Conservation (phyloP, 495 filamentous ascomycete species). For the Tirmania nivea region DNA sequence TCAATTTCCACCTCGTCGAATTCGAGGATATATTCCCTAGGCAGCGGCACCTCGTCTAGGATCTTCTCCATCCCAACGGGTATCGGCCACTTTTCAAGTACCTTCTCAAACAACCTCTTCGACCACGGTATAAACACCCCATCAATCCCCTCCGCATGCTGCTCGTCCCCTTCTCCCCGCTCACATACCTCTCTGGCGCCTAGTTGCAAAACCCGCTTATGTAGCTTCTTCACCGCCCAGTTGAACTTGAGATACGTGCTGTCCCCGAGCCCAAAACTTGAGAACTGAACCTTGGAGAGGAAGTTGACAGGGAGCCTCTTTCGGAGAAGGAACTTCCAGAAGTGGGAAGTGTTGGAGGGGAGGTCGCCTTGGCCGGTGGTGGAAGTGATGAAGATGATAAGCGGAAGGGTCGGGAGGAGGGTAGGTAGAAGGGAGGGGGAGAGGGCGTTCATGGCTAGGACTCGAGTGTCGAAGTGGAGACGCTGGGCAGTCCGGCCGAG, state of each 20-base stretch:
- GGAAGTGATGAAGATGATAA: slow-evolving; percentile 62
- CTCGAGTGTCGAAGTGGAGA: slow-evolving; percentile 50
- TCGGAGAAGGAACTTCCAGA: slow-evolving; percentile 69
- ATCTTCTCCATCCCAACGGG: slow-evolving; percentile 44
- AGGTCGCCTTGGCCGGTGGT: slow-evolving; percentile 92
- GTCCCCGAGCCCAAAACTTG: slow-evolving; percentile 80
- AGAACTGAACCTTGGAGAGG: slow-evolving; percentile 44
- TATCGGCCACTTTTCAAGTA: slow-evolving; percentile 49
- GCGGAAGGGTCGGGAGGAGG: slow-evolving; percentile 22
- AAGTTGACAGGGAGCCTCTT: slow-evolving; percentile 52
- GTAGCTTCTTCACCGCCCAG: slow-evolving; percentile 72
- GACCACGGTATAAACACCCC: slow-evolving; percentile 66
- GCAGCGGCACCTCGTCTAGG: slow-evolving; percentile 49
- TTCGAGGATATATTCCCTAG: slow-evolving; percentile 56
- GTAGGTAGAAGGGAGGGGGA: slow-evolving; percentile 1
- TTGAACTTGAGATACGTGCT: slow-evolving; percentile 94
- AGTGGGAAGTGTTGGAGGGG: slow-evolving; percentile 51
- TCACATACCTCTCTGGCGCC: slow-evolving; percentile 58
- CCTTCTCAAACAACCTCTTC: slow-evolving; percentile 34
- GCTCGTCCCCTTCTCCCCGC: slow-evolving; percentile 73
- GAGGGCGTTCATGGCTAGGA: slow-evolving; percentile 47
- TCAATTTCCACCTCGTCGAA: slow-evolving; percentile 10
- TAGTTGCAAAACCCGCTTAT: slow-evolving; percentile 65
- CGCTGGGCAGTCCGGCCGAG: slow-evolving; percentile 48
- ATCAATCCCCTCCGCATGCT: slow-evolving; percentile 82